A percentile compares a stretch with the other conserved stretches of the same genome.
Conservation (phyloP, 148 eudicot species). For the Silene uniflora region DNA sequence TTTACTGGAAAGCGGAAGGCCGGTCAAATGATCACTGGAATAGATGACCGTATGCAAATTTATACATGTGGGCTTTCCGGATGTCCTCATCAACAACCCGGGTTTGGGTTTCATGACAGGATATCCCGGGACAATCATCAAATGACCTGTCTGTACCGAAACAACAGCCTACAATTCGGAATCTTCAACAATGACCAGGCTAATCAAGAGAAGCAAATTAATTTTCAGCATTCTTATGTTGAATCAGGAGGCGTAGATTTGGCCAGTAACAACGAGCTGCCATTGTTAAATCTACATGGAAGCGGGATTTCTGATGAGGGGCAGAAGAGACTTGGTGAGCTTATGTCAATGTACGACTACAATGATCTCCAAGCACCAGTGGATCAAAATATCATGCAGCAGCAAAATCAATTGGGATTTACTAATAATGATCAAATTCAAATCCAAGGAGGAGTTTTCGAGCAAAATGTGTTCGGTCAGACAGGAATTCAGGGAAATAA, state of each 20-base stretch:
- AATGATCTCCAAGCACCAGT: slow-evolving; percentile 17
- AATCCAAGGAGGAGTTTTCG: background rate
- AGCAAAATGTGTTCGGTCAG: background rate
- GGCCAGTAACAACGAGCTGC: background rate
- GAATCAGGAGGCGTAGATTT: slow-evolving; percentile 6
- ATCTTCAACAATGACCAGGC: slow-evolving; percentile 20
- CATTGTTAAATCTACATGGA: slow-evolving; percentile 15
- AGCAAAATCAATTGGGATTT: slow-evolving; percentile 1
- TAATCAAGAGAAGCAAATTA: slow-evolving; percentile 16
- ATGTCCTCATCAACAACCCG: slow-evolving; percentile 30
- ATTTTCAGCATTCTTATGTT: slow-evolving; percentile 12
- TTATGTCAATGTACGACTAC: slow-evolving; percentile 38
- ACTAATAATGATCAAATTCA: slow-evolving; percentile 19
- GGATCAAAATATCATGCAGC: slow-evolving; percentile 22
- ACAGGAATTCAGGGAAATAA: background rate
- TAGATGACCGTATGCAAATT: slow-evolving; percentile 18
- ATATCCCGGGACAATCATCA: slow-evolving; percentile 42
- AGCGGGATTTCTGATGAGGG: slow-evolving; percentile 38
- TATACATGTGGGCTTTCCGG: slow-evolving; percentile 35
- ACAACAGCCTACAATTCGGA: slow-evolving; percentile 19
- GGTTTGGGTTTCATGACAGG: slow-evolving; percentile 42
- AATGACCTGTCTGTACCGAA: slow-evolving; percentile 31
- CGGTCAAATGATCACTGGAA: slow-evolving; percentile 15
- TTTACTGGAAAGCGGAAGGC: slow-evolving; percentile 34
- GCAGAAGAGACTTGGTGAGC: slow-evolving; percentile 38